Base-by-base conservation (phyloP, 2,329 filamentous ascomycete genomes). In the Hypoxylon sp. region DNA sequence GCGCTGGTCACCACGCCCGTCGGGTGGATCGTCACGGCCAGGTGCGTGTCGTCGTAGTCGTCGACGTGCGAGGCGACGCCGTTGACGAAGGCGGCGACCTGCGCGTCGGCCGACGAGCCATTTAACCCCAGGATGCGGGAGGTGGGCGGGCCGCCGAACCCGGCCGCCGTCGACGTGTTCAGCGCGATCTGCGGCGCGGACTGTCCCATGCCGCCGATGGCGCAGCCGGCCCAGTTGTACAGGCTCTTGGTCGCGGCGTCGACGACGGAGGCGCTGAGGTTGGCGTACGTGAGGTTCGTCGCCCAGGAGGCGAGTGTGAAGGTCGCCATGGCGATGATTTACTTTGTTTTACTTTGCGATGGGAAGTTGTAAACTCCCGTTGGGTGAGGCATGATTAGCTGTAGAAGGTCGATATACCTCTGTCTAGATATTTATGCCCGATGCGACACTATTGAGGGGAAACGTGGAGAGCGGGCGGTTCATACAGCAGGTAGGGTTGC, bases 41-140 rank as follows among this genome's bases (percentile, higher is more conserved):
- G 75, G 65, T 86, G 84, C 0, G 83, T 86, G 69, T 86, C 83
- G 63, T 87, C 84, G 70, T 85, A 87, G 68, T 86, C 83, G 59
- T 86, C 81, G 3, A 85, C 81, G 62, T 86, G 83, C 28, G 81
- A 84, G 11, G 83, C 81, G 44, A 86, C 84, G 24, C 84, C 84
- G 62, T 86, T 85, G 48, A 87, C 68, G 6, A 86, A 72, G 0
- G 83, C 82, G 1, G 84, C 83, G 57, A 82, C 77, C 66, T 82
- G 80, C 1, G 82, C 78, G 64, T 85, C 82, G 4, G 75, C 72
- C 47, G 64, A 72, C 1, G 48, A 56, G 17, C 71, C 72, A 32
- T 74, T 74, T 20, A 73, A 66, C 1, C 74, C 76, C 2, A 79
- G 71, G 7, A 78, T 72, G 17, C 73, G 75, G 1, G 73, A 71